phyloP scores from a whole-genome alignment of 1,284 basidiomycete genomes.

The Ceratobasidium sp. region DNA sequence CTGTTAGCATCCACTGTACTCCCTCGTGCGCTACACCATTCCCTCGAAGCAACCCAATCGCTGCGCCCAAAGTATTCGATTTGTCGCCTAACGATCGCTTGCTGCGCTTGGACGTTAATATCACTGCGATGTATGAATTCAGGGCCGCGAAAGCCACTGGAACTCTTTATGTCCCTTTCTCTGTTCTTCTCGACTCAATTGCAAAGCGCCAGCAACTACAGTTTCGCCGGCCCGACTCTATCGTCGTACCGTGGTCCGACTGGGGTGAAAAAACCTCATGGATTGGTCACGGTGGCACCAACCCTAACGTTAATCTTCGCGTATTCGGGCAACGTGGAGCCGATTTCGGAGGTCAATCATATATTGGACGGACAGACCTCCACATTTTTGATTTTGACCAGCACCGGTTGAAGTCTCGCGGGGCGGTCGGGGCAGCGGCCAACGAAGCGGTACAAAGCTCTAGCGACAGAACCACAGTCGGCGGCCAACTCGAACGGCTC shows the following conservation, averaged over 20 bases:
- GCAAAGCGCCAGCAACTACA: background rate
- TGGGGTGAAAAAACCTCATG: slow-evolving; percentile 12
- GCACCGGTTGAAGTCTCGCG: background rate
- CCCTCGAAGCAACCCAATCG: background rate
- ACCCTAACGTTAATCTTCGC: background rate
- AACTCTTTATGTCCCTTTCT: slow-evolving; percentile 5
- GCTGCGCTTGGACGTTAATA: slow-evolving; percentile 9
- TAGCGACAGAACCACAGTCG: background rate
- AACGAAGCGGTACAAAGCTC: background rate
- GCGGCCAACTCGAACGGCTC: no score
- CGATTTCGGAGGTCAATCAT: background rate
- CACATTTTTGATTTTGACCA: slow-evolving; percentile 27
- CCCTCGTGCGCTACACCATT: background rate
- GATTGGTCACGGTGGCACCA: background rate
- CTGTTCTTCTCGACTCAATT: background rate
- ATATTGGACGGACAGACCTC: background rate
- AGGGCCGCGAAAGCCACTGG: background rate
- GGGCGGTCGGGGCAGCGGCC: background rate
- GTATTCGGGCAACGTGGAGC: slow-evolving; percentile 25
- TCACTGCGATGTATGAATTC: background rate
- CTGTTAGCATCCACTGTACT: slow-evolving; percentile 4
- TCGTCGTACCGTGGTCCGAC: background rate
- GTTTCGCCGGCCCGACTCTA: background rate
- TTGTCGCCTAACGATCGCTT: slow-evolving; percentile 4
- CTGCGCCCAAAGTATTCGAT: background rate